These are phyloP conservation scores for Lactifluus pinguis DNA, from an alignment of 768 basidiomycete genomes.

Conservation along the genomic window DNA sequence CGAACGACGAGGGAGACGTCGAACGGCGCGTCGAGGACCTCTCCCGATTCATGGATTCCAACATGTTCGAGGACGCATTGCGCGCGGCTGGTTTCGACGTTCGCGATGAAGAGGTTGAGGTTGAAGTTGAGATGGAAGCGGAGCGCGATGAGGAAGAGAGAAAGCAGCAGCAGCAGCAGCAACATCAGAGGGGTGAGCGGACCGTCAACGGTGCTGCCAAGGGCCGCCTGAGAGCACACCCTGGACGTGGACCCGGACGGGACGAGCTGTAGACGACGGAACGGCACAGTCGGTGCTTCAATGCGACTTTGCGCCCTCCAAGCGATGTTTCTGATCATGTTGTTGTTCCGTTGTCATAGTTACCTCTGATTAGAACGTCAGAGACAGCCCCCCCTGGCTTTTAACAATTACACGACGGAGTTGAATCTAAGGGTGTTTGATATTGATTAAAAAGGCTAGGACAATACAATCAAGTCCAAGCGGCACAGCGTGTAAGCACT, in stretches of 20 bases:
- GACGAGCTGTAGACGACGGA: slow-evolving; percentile 6
- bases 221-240: slow-evolving; percentile 1
- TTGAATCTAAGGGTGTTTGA: slow-evolving; percentile 2
- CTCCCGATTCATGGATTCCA: slow-evolving; percentile 26
- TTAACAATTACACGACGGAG: slow-evolving; percentile 1
- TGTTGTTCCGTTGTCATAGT: background rate
- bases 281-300: too few relatives aligned
- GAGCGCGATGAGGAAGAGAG: slow-evolving; percentile 22
- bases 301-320: too few relatives aligned
- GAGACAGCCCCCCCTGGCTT: too few relatives aligned
- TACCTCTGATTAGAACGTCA: background rate
- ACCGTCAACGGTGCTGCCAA: slow-evolving; percentile 3
- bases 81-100: slow-evolving; percentile 47
- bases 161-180: background rate
- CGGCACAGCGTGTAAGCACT: background rate
- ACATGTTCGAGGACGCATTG: slow-evolving; percentile 37
- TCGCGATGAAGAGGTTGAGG: slow-evolving; percentile 26
- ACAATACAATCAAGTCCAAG: slow-evolving; percentile 1
- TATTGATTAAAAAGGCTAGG: background rate
- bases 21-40: slow-evolving; percentile 22
- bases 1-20: slow-evolving; percentile 13
- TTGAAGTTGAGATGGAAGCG: slow-evolving; percentile 20
- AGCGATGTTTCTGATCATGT: too few relatives aligned
- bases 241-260: background rate
- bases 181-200: slow-evolving; percentile 1